These are phyloP conservation scores for Magnusiomyces suaveolens DNA, from an alignment of 1,139 yeast species.

Conservation along the genomic window DNA sequence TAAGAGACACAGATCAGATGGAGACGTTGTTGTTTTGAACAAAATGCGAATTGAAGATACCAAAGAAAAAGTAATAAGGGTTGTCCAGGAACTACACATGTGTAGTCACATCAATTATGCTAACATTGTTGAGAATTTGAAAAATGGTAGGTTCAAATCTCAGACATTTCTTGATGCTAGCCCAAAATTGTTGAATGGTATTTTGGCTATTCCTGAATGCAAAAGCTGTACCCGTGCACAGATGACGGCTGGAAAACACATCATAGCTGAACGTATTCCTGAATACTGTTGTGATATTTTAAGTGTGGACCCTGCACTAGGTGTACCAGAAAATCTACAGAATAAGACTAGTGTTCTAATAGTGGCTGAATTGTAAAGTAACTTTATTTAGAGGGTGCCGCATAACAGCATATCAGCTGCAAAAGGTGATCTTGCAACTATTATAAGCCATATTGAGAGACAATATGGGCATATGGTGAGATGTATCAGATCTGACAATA, in stretches of 20 bases:
- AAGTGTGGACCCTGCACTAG: not conserved
- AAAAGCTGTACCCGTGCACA: not conserved
- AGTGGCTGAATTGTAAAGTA: not conserved
- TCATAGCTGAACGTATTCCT: not conserved
- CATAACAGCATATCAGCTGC: not conserved
- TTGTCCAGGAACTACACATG: not conserved
- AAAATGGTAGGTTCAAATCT: not conserved
- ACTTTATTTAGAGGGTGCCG: not conserved
- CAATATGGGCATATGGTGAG: not conserved
- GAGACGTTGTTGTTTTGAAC: not conserved
- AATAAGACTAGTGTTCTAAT: not conserved
- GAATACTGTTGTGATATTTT: not conserved
- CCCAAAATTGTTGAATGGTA: not conserved
- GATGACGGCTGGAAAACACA: not conserved
- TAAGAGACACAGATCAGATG: not conserved
- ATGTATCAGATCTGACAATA: not conserved
- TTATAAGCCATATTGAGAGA: not conserved
- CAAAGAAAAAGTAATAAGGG: not conserved
- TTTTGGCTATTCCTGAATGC: not conserved
- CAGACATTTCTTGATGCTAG: not conserved
- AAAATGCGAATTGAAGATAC: not conserved
- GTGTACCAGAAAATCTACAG: not conserved
- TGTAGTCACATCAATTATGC: not conserved
- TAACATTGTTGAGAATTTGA: not conserved
- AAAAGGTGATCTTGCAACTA: not conserved